phyloP scores from a whole-genome alignment of 1,284 basidiomycete genomes.

The Ustilago loliicola region DNA sequence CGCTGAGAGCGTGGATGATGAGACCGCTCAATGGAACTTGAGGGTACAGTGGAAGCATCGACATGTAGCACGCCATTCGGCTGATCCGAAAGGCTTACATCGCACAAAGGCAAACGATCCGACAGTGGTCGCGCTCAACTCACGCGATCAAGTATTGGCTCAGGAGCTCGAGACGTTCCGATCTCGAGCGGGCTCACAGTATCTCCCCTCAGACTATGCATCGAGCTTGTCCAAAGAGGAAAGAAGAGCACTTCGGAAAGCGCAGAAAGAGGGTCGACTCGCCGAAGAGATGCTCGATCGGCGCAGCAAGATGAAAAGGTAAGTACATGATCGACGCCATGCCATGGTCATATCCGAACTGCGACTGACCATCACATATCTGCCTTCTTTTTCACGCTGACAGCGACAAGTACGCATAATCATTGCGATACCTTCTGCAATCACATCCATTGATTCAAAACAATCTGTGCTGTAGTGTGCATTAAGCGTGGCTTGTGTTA shows the following conservation, averaged over 20 bases:
- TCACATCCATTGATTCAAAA: not conserved
- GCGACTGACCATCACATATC: not conserved
- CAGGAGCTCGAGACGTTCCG: slow-evolving; percentile 32
- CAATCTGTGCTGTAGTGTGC: not conserved
- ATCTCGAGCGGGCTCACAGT: slow-evolving; percentile 38
- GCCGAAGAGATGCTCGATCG: slow-evolving; percentile 66
- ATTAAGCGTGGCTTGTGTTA: not conserved
- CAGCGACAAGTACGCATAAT: slow-evolving; percentile 14
- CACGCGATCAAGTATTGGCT: slow-evolving; percentile 30
- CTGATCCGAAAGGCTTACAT: slow-evolving; percentile 5
- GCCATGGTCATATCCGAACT: not conserved
- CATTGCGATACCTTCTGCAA: not conserved
- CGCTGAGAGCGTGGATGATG: slow-evolving; percentile 16
- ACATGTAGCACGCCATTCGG: slow-evolving; percentile 46
- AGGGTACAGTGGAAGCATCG: slow-evolving; percentile 65
- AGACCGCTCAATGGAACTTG: slow-evolving; percentile 38
- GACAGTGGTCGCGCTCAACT: slow-evolving; percentile 18
- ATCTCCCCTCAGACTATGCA: slow-evolving; percentile 33
- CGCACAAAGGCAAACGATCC: slow-evolving; percentile 35
- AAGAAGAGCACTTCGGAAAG: slow-evolving; percentile 54
- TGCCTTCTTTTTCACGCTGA: not conserved
- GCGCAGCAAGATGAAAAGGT: slow-evolving; percentile 60
- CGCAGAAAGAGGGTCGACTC: slow-evolving; percentile 61
- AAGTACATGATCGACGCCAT: not conserved
- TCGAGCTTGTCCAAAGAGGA: slow-evolving; percentile 36